phyloP scores from a whole-genome alignment of 1,284 basidiomycete genomes.

The Sporisorium exsertum region DNA sequence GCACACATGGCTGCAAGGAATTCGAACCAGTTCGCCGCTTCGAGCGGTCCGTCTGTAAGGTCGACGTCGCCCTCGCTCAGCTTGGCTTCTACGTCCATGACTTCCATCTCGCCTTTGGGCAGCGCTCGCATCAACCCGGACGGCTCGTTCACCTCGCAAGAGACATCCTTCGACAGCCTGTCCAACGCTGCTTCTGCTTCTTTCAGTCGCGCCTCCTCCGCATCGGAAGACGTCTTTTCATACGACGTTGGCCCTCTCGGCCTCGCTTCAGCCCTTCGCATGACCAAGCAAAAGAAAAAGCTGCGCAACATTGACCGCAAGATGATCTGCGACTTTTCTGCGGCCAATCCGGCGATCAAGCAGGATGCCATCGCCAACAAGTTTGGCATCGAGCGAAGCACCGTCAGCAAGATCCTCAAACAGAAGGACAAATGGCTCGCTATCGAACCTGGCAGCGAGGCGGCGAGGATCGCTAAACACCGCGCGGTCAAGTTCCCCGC shows the following conservation, averaged over 20 bases:
- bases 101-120: conserved; percentile 48
- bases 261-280: conserved; percentile 32
- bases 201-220: conserved; percentile 45
- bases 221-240: conserved; percentile 34
- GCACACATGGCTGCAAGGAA: neutral
- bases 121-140: conserved; percentile 40
- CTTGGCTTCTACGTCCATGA: conserved; percentile 49
- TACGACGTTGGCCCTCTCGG: conserved; percentile 28
- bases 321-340: conserved; percentile 46
- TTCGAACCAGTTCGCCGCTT: conserved; percentile 10
- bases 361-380: conserved; percentile 66
- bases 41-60: conserved; percentile 27
- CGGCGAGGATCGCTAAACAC: conserved; percentile 55
- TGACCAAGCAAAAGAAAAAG: conserved; percentile 51
- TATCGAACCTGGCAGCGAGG: conserved; percentile 69
- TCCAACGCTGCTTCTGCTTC: conserved; percentile 42
- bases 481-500: conserved; percentile 75
- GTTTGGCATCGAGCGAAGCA: conserved; percentile 87
- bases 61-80: conserved; percentile 44
- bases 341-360: conserved; percentile 38
- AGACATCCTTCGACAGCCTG: conserved; percentile 47
- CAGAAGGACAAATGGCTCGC: conserved; percentile 83
- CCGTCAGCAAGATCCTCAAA: conserved; percentile 92
- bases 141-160: conserved; percentile 51
- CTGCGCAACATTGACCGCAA: conserved; percentile 53